A percentile compares a stretch with the other conserved stretches of the same genome.
phyloP scores from a whole-genome alignment of 768 basidiomycete genomes.

The Tulasnella sp. region DNA sequence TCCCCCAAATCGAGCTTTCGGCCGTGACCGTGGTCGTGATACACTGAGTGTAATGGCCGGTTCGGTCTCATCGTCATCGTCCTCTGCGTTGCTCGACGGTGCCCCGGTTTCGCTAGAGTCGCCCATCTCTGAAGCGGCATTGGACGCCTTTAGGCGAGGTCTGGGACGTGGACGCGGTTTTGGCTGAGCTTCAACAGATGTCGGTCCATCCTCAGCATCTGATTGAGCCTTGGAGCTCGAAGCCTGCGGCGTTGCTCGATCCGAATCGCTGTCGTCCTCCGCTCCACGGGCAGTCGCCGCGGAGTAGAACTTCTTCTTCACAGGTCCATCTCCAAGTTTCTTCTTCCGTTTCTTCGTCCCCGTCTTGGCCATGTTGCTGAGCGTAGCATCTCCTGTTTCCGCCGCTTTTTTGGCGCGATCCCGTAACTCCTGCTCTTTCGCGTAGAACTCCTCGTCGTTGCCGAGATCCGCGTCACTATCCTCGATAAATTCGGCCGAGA shows the following conservation, averaged over 20 bases:
- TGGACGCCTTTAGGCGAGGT: not conserved
- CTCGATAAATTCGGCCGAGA: slow-evolving; percentile 83
- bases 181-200: not conserved
- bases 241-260: not conserved
- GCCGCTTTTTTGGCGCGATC: slow-evolving; percentile 38
- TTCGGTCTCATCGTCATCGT: not conserved
- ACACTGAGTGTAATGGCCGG: not conserved
- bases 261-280: not conserved
- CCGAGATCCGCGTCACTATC: slow-evolving; percentile 81
- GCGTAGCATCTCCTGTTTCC: slow-evolving; percentile 31
- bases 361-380: slow-evolving; percentile 37
- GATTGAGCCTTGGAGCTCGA: not conserved
- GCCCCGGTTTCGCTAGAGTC: not conserved
- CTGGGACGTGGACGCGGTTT: not conserved
- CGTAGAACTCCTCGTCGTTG: slow-evolving; percentile 74
- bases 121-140: not conserved
- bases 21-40: not conserved
- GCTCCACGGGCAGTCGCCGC: not conserved
- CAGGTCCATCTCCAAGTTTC: not conserved
- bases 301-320: slow-evolving; percentile 5
- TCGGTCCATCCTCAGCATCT: not conserved
- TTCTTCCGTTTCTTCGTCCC: slow-evolving; percentile 51
- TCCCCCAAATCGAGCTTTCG: slow-evolving; percentile 1
- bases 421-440: slow-evolving; percentile 48
- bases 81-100: not conserved